Evolutionary conservation across 306 rosid species (phyloP).

Genomic region (Benincasa hispida): DNA sequence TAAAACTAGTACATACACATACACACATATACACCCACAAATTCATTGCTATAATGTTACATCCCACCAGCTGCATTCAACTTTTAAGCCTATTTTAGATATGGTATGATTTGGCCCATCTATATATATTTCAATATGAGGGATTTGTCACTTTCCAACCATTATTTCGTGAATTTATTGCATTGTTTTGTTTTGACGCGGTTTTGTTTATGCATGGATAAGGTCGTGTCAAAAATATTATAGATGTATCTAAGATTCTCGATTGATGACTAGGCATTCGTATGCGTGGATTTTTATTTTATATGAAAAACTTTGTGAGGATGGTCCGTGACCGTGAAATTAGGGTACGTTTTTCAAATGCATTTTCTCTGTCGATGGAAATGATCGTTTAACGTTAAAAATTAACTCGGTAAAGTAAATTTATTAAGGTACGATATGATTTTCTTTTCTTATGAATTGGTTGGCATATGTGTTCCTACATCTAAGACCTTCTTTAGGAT

Average conservation of each 20-base stretch:
- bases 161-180: not conserved
- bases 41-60: not conserved
- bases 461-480: not conserved
- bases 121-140: not conserved
- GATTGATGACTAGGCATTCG: not conserved
- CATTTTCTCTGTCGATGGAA: too few species aligned
- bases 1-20: not conserved
- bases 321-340: not conserved
- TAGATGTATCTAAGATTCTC: not conserved
- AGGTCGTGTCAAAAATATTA: not conserved
- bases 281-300: not conserved
- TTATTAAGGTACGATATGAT: not conserved
- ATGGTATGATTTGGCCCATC: not conserved
- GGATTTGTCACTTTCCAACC: not conserved
- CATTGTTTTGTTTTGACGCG: not conserved
- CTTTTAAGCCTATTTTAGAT: not conserved
- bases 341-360: too few species aligned
- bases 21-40: not conserved
- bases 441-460: not conserved
- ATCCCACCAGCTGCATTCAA: slow-evolving; percentile 3
- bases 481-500: not conserved
- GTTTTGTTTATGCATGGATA: not conserved
- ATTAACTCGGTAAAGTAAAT: too few species aligned
- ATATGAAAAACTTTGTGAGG: not conserved
- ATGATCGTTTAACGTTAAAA: too few species aligned